Base-by-base conservation (phyloP, 768 basidiomycete species). In the Ephemerocybe angulata region DNA sequence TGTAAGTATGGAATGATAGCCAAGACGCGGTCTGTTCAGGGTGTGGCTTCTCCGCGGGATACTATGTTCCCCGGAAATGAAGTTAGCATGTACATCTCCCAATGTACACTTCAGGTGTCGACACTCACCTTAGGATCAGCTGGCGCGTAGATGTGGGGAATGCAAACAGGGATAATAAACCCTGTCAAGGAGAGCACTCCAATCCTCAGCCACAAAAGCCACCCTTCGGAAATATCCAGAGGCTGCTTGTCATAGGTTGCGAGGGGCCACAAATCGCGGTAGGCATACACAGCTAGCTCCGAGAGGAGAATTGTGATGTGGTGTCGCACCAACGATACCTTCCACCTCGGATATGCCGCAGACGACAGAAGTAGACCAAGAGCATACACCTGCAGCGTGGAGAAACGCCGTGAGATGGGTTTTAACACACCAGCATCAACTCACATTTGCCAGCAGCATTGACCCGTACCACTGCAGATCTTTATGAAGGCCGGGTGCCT, bases 11-110 rank as follows among this genome's bases (percentile, higher is more conserved):
- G 12, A 74, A 60, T 4, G 74, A 80, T 10, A 82, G 53, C 35
- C 74, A 59, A 3, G 80, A 75, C 0, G 81, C 75, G 0, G 77
- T 80, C 60, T 83, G 81, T 59, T 84, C 82, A 3, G 80, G 76
- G 56, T 76, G 76, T 1, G 71, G 58, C 37, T 53, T 37, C 50
- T 65, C 60, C 3, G 74, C 70, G 42, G 75, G 63, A 73, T 76
- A 42, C 6, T 51, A 54, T 21, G 31, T 17, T 8, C 33, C 8
- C 17, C 10, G 30, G 2, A 13, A 37, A 31, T 5, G 24, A 35
- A 22, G 11, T 13, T 22, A 49, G 24, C 4, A 31, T 27, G 17
- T 3, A 43, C 13, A 13, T 13, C 12, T 6, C 12, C 21, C 19
- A 6, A n/a, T 28, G 29, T 13, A 7, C 21, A 35, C 19, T 8